phyloP scores from a whole-genome alignment of 257 asterid genomes.

The Solanum sparsipilum region DNA sequence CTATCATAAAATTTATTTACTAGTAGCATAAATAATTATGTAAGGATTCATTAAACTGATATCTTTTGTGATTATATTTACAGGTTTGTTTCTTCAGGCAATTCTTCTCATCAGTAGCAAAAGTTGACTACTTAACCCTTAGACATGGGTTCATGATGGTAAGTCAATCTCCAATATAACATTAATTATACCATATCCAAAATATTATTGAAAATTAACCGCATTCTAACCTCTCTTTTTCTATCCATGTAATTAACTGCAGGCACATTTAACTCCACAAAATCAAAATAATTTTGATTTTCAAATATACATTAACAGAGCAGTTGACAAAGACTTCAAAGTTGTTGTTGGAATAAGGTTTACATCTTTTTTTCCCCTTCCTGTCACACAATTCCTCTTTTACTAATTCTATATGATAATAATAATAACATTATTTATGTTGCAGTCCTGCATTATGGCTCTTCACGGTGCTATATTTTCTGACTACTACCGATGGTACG shows the following conservation, averaged over 20 bases:
- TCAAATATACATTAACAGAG: slow-evolving; percentile 10
- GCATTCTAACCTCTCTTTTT: too few relatives aligned
- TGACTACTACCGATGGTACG: slow-evolving; percentile 5
- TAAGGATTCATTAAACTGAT: neutral
- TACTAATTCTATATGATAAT: neutral
- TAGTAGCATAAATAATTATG: neutral
- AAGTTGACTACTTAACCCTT: slow-evolving; percentile 15
- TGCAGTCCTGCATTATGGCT: slow-evolving; percentile 9
- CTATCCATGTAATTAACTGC: neutral
- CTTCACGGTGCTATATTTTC: neutral
- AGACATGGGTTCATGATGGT: slow-evolving; percentile 19
- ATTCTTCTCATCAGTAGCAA: slow-evolving; percentile 13
- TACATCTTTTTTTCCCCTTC: neutral
- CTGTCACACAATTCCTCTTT: neutral
- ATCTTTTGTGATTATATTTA: neutral
- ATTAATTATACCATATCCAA: neutral
- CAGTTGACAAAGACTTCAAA: slow-evolving; percentile 17
- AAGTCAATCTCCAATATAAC: neutral
- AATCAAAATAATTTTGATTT: slow-evolving; percentile 10
- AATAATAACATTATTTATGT: neutral
- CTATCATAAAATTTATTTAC: neutral
- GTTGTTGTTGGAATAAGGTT: slow-evolving; percentile 17
- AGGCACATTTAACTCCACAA: slow-evolving; percentile 14
- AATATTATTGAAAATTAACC: neutral
- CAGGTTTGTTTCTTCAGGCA: slow-evolving; percentile 20